Evolutionary conservation across 2,329 filamentous ascomycete genomes (phyloP), one percentile per base, ranked within the genome.

Genomic region (Coniochaeta prunicola): DNA sequence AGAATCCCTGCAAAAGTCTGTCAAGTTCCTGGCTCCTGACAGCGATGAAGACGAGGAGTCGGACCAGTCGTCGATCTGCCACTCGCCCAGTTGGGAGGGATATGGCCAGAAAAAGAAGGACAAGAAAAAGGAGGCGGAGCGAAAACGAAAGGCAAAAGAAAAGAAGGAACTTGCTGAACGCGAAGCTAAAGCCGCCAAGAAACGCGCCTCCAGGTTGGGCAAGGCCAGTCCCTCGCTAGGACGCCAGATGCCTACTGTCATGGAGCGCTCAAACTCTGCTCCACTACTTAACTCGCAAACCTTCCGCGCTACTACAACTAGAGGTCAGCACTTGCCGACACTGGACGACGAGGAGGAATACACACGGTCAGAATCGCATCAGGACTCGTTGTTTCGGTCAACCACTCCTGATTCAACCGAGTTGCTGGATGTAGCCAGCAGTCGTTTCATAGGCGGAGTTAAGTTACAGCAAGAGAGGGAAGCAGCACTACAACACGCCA

Each of bases 51-150:
- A 69, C 40, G 67, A 70, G 12, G 68, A 70, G 61, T 77, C 75
- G 3, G 77, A 77, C 55, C 70, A 76, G 54, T 78, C 76, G 3
- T 80, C 77, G 0, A 82, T 85, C 58, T 87, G 84, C 61, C 81
- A 84, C 58, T 86, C 84, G 1, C 84, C 84, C 1, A 84, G 78
- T 58, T 86, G 84, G 84, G 82, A 85, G 62, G 78, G 80, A 24
- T 82, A 82, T 63, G 76, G 76, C 2, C 76, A 78, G 21, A 78
- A 74, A 63, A 83, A 80, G 64, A 80, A 77, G 65, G 80, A 82
- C 62, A 82, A 79, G 67, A 81, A 79, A 65, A 70, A 71, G 15
- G 72, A 74, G 36, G 67, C 68, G 13, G 70, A 73, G 57, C 72
- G 73, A 60, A 68, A 68, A 59, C 77, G 73, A 57, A 77, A 73